These are phyloP conservation scores for Mycena filopes DNA, from an alignment of 768 basidiomycete genomes.

Conservation along the genomic window DNA sequence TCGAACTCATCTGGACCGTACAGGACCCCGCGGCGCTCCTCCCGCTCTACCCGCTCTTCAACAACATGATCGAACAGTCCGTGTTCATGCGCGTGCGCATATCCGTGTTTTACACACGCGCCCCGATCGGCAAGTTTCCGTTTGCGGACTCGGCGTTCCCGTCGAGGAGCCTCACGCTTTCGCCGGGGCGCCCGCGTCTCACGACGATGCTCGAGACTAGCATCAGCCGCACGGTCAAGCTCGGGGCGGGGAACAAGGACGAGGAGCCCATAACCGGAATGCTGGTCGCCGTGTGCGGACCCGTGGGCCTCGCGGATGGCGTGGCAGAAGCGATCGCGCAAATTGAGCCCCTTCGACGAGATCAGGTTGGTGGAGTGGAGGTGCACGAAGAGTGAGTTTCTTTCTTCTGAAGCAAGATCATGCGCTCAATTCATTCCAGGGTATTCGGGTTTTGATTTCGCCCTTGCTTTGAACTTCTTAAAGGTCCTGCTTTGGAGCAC, in stretches of 20 bases:
- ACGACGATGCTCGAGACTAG: conserved; percentile 48
- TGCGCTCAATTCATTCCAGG: not conserved
- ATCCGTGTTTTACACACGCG: conserved; percentile 55
- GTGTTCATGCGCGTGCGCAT: conserved; percentile 45
- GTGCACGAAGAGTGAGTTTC: conserved; percentile 45
- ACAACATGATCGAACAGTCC: conserved; percentile 42
- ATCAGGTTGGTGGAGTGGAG: conserved; percentile 56
- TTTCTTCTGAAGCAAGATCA: too few species aligned
- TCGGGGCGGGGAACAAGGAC: conserved; percentile 38
- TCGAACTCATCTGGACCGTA: conserved; percentile 65
- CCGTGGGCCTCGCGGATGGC: conserved; percentile 47
- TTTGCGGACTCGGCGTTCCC: conserved; percentile 46
- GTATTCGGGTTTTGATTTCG: conserved; percentile 24
- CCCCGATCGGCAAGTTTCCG: conserved; percentile 39
- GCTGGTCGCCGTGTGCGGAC: conserved; percentile 56
- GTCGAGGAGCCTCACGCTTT: conserved; percentile 46
- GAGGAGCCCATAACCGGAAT: conserved; percentile 47
- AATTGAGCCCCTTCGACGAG: conserved; percentile 46
- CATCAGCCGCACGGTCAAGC: conserved; percentile 44
- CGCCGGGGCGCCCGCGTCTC: conserved; percentile 55
- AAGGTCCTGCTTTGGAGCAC: conserved; percentile 23
- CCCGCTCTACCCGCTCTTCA: conserved; percentile 50
- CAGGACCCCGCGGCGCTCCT: conserved; percentile 48
- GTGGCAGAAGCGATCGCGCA: conserved; percentile 46
- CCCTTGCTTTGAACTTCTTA: not conserved